Base-by-base conservation (phyloP, 441 rosid species). In the Populus hybrid region DNA sequence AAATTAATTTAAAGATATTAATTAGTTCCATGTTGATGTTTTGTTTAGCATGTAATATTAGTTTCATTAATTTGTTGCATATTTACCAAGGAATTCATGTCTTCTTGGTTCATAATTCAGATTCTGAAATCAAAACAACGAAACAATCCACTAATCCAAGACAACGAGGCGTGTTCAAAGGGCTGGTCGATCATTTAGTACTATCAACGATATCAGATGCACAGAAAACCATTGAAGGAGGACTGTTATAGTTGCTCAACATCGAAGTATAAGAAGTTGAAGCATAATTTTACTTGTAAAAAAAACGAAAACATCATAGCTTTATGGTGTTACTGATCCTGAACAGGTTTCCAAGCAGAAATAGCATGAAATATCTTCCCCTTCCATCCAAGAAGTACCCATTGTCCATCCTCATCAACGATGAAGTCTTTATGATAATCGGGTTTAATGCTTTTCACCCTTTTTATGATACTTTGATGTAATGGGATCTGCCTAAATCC, bases 321-420 rank as follows among this genome's bases (percentile, higher is more conserved):
- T 63, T 63, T 10, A 63, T 63, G 28, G 57, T 0, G 66, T 63
- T 63, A 70, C 20, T 28, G 3, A 28, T 67, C 77, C 79, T 81
- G 85, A 2, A 71, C 79, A 66, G 90, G 94, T 65, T 87, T 84
- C 97, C 95, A 94, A 81, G 88, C 85, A 10, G 91, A 83, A 28
- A 92, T 81, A 69, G 90, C 97, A 74, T 69, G 80, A 3, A 89
- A 76, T 40, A 90, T 91, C 82, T 92, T 81, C 8, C 93, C 98
- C 86, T 88, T 94, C 98, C 97, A 91, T 21, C 97, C 94, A 77
- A 81, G 88, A 71, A 94, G 85, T 85, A 91, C 78, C 97, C 96
- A 94, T 78, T 88, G 75, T 59, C 80, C 75, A 80, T 90, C 92
- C 78, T 87, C 85, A 77, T 91, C 93, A 20, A 94, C 76, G 70